phyloP scores from a whole-genome alignment of 495 filamentous ascomycete species.

The Talaromyces proteolyticus region DNA sequence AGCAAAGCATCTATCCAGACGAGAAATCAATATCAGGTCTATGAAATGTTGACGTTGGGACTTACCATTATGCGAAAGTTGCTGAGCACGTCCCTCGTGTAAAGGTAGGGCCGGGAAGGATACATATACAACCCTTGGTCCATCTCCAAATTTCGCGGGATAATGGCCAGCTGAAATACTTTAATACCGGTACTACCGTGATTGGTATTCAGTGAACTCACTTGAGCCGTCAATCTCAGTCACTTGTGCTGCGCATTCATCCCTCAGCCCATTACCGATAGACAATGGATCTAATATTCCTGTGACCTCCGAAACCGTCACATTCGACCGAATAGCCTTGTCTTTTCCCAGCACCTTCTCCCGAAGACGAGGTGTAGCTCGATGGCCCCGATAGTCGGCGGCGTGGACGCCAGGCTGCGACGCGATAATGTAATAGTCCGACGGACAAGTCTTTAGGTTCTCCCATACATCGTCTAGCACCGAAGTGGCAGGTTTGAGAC shows the following conservation, averaged over 20 bases:
- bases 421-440: constrained; percentile 74
- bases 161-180: constrained; percentile 34
- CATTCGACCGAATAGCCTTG: constrained; percentile 40
- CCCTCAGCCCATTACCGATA: constrained; percentile 44
- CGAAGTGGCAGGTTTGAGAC: constrained; percentile 35
- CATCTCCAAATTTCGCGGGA: constrained; percentile 34
- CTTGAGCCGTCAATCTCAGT: constrained; percentile 57
- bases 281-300: constrained; percentile 53
- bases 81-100: constrained; percentile 26
- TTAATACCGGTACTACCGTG: not conserved
- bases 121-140: constrained; percentile 44
- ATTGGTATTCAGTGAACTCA: constrained; percentile 27
- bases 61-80: constrained; percentile 45
- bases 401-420: constrained; percentile 72
- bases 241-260: constrained; percentile 45
- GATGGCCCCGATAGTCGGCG: constrained; percentile 50
- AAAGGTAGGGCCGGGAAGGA: constrained; percentile 44
- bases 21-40: constrained; percentile 11
- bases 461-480: constrained; percentile 25
- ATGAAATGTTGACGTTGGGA: constrained; percentile 1
- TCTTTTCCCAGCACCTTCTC: constrained; percentile 43
- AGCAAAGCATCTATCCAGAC: constrained; percentile 50
- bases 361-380: constrained; percentile 56
- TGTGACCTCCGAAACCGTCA: constrained; percentile 55
- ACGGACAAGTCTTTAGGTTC: constrained; percentile 60